Base-by-base conservation (phyloP, 2,329 filamentous ascomycete genomes). In the Aspergillus novoparasiticus region DNA sequence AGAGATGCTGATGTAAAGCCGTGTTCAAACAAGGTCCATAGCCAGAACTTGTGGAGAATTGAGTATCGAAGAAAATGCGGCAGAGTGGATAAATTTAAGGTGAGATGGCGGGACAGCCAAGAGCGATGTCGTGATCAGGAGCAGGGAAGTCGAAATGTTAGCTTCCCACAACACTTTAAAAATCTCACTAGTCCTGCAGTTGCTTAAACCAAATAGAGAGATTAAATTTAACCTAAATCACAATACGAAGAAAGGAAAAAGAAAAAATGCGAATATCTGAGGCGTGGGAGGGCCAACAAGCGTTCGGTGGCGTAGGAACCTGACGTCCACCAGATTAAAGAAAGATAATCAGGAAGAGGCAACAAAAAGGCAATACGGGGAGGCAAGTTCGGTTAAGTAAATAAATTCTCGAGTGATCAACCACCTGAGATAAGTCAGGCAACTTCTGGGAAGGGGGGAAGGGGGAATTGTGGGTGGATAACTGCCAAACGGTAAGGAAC, bases 81-180 rank as follows among this genome's bases (percentile, higher is more conserved):
- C 46, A 41, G 21, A 50, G 56, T 41, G 55, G 50, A 34, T 62
- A 60, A 57, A 57, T 68, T 67, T 66, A 68, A 68, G 63, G 62
- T 59, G 58, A 58, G 58, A 50, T 59, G 62, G 55, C 51, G 51
- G 62, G 56, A 41, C 34, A 62, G 61, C 66, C 63, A 67, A 68
- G 65, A 50, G 57, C 70, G 71, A 74, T 74, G 72, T 73, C 72
- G 72, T 73, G 70, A 73, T 74, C 60, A 34, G 48, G 48, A 66
- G 63, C 65, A 64, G 36, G 58, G 48, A 71, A 66, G 63, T 67
- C 69, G 67, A 71, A 67, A 61, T 63, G 58, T 58, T 60, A 60
- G 59, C 50, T 68, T 59, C 4, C 62, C 53, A 61, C 36, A 30
- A n/a, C 58, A 56, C 48, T 55, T 32, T 32, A 26, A 41, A 32